These are phyloP conservation scores for Babesia bovis DNA, from an alignment of 169 alveolate genomes.

Conservation along the genomic window DNA sequence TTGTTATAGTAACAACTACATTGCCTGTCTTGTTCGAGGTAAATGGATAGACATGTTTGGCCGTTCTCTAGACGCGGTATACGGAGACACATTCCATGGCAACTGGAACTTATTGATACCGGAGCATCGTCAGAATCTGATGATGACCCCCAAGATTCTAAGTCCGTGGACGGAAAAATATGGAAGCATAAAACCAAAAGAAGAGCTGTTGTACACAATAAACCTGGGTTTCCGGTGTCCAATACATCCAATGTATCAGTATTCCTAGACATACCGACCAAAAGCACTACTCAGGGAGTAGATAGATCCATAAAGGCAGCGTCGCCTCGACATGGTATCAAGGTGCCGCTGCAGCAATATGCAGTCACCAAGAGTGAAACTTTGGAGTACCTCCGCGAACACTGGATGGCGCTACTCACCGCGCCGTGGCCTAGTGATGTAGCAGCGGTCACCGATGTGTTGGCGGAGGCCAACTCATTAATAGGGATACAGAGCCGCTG, in stretches of 20 bases:
- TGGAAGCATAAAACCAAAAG: background rate
- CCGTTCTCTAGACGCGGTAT: conserved; percentile 1
- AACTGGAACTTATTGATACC: conserved; percentile 32
- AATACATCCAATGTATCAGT: background rate
- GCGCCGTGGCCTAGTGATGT: background rate
- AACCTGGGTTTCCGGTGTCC: background rate
- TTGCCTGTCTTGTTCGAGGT: no score
- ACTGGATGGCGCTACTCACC: conserved; percentile 1
- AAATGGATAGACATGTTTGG: background rate
- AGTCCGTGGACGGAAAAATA: background rate
- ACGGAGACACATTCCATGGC: conserved; percentile 25
- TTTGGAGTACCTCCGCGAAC: conserved; percentile 2
- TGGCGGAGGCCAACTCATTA: conserved; percentile 23
- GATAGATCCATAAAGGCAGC: background rate
- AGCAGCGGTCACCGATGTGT: background rate
- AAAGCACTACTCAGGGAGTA: background rate
- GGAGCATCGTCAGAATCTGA: conserved; percentile 26
- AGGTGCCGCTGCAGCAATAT: conserved; percentile 19
- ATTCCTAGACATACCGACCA: background rate
- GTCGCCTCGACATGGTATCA: background rate
- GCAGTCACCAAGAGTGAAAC: conserved; percentile 27
- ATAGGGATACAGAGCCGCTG: conserved; percentile 20
- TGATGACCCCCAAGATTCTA: background rate
- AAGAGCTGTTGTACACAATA: background rate
- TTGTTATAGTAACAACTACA: no score